Percentiles rank a stretch among this genome's conserved stretches.
Evolutionary conservation across 2,329 filamentous ascomycete species (phyloP).

Genomic region (Colletotrichum destructivum): DNA sequence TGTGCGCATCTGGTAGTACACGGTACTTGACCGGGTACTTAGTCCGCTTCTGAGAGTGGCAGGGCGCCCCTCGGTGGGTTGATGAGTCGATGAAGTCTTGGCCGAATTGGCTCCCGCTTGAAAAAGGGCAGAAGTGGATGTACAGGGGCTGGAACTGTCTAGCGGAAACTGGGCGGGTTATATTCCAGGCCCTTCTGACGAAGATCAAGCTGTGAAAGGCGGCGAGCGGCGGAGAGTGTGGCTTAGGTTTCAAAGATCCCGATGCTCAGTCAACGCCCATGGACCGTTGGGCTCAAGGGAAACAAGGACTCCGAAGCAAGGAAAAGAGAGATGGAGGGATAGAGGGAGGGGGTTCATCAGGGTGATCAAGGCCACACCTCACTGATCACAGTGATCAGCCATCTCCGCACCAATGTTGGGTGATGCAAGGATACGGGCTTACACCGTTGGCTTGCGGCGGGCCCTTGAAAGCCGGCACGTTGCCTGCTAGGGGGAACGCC

Average conservation of each 20-base stretch:
- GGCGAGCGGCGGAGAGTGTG: conserved; percentile 1
- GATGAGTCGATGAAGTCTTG: conserved; percentile 14
- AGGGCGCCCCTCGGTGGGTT: neutral
- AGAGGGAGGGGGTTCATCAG: neutral
- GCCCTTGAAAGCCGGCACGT: conserved; percentile 11
- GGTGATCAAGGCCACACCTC: neutral
- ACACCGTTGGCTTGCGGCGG: neutral
- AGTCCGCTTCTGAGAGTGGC: conserved; percentile 10
- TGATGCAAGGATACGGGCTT: conserved; percentile 11
- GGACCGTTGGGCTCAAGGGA: neutral
- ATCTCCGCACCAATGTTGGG: conserved; percentile 1
- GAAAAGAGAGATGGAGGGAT: neutral
- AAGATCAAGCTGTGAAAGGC: conserved; percentile 17
- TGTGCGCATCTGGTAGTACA: conserved; percentile 7
- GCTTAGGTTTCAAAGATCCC: conserved; percentile 19
- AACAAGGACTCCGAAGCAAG: conserved; percentile 8
- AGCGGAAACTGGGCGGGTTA: neutral
- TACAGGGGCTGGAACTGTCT: conserved; percentile 17
- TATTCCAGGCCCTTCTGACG: conserved; percentile 3
- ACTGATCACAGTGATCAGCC: conserved; percentile 15
- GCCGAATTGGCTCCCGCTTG: conserved; percentile 17
- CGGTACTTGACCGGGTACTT: conserved; percentile 7
- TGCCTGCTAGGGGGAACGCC: neutral
- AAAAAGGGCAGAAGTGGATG: conserved; percentile 1
- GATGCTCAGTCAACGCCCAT: neutral